Conservation (phyloP, 2,329 filamentous ascomycete genomes). For the Fusarium chuoi region DNA sequence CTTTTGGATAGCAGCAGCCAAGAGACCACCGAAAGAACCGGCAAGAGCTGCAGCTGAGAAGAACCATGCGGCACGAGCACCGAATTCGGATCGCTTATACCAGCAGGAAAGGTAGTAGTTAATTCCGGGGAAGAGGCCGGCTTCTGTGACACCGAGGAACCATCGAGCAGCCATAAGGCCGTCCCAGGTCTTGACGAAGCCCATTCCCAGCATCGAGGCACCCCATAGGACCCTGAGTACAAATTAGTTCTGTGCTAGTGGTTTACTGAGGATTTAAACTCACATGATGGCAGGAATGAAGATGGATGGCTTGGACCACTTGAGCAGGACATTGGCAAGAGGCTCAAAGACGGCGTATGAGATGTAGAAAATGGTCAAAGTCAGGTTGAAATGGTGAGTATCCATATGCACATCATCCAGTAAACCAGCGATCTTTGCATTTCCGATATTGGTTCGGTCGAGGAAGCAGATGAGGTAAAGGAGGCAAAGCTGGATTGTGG, state of each 20-base stretch:
- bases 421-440: conserved; percentile 69
- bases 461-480: conserved; percentile 81
- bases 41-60: conserved; percentile 85
- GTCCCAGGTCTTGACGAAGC: conserved; percentile 70
- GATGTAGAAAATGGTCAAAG: conserved; percentile 86
- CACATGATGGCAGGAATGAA: conserved; percentile 88
- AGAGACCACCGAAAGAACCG: conserved; percentile 79
- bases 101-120: conserved; percentile 87
- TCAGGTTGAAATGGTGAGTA: conserved; percentile 74
- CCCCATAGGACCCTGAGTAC: conserved; percentile 69
- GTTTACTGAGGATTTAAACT: conserved; percentile 42
- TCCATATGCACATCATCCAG: conserved; percentile 69
- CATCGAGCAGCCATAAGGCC: conserved; percentile 74
- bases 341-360: conserved; percentile 85
- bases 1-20: conserved; percentile 76
- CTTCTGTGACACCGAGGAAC: conserved; percentile 79
- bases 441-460: conserved; percentile 81
- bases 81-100: conserved; percentile 84
- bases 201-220: conserved; percentile 74
- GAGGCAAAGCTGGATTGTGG: conserved; percentile 64
- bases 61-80: conserved; percentile 82
- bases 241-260: conserved; percentile 30
- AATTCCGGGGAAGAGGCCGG: conserved; percentile 79
- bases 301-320: conserved; percentile 77
- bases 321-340: conserved; percentile 82